Conservation (phyloP, 2,329 filamentous ascomycete species). For the Sclerotinia minor region DNA sequence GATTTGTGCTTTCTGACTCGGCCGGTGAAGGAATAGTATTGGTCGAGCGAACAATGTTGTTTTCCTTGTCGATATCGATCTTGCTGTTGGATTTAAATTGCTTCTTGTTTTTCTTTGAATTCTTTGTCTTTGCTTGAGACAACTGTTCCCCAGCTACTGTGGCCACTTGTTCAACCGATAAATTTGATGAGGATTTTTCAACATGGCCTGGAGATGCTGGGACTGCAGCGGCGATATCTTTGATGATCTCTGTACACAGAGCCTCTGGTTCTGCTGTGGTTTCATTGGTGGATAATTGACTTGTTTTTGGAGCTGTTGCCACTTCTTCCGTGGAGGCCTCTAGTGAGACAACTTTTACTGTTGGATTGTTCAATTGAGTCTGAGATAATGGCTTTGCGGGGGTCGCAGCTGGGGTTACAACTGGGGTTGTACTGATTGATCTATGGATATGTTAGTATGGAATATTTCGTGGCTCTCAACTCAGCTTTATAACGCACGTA, state of each 20-base stretch:
- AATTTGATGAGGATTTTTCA: background rate
- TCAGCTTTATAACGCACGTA: slow-evolving; percentile 19
- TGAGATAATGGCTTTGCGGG: slow-evolving; percentile 4
- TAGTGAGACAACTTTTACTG: background rate
- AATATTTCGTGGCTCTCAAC: background rate
- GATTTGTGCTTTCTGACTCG: slow-evolving; percentile 3
- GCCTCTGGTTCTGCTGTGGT: background rate
- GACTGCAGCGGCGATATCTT: background rate
- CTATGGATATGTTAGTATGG: slow-evolving; percentile 19
- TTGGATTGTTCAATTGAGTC: background rate
- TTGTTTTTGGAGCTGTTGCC: background rate
- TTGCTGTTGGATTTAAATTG: slow-evolving; percentile 15
- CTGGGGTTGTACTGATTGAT: slow-evolving; percentile 11
- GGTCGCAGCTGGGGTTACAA: slow-evolving; percentile 9
- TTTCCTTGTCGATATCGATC: background rate
- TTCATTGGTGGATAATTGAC: background rate
- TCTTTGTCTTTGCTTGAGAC: slow-evolving; percentile 14
- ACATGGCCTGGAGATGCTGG: background rate
- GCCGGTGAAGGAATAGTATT: background rate
- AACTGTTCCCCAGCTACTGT: background rate
- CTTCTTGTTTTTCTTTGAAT: slow-evolving; percentile 23
- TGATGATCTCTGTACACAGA: background rate
- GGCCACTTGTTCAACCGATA: background rate
- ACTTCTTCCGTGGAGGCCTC: no score
- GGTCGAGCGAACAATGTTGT: background rate